Conservation (phyloP, 352 stramenopile species). For the Globisporangium spinosum region DNA sequence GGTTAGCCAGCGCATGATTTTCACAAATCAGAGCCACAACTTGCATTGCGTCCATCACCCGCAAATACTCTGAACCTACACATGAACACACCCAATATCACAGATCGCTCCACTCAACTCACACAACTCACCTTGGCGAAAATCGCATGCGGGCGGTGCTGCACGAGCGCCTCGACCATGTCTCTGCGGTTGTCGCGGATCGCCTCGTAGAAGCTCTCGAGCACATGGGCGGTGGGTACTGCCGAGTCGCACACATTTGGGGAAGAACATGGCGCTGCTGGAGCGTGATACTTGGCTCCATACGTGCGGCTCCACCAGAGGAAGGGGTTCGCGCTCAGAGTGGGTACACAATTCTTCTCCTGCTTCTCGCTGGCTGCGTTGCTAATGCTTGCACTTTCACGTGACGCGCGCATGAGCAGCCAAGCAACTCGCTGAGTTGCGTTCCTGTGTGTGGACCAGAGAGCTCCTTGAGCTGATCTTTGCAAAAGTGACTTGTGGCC, state of each 20-base stretch:
- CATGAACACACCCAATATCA: slow-evolving; percentile 4
- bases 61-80: background rate
- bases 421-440: background rate
- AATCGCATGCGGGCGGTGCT: slow-evolving; percentile 25
- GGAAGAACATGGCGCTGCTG: background rate
- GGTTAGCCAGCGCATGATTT: background rate
- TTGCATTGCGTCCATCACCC: background rate
- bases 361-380: background rate
- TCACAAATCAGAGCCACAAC: background rate
- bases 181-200: slow-evolving; percentile 37
- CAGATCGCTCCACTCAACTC: background rate
- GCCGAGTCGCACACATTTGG: background rate
- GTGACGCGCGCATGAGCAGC: background rate
- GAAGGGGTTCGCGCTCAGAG: slow-evolving; percentile 5
- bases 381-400: background rate
- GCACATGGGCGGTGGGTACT: background rate
- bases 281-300: slow-evolving; percentile 9
- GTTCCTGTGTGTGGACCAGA: background rate
- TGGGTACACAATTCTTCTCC: slow-evolving; percentile 11
- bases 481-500: background rate
- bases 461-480: background rate
- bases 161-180: slow-evolving; percentile 23
- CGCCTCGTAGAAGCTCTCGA: slow-evolving; percentile 25
- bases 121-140: slow-evolving; percentile 36
- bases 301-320: slow-evolving; percentile 29